These are phyloP conservation scores for Candida cerambycidarum DNA, from an alignment of 805 yeast genomes.

Conservation along the genomic window DNA sequence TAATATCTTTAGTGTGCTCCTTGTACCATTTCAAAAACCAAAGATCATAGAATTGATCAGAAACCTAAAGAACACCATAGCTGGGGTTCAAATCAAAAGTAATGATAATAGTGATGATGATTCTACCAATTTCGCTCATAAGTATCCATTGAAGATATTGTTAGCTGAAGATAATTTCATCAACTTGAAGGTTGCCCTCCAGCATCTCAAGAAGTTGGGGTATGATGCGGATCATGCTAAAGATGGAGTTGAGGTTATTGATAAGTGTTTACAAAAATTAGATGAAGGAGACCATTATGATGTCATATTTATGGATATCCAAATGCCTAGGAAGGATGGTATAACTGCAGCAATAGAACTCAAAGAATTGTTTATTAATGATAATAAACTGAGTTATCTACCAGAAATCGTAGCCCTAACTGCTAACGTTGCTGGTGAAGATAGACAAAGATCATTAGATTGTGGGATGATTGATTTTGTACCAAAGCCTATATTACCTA, in stretches of 20 bases:
- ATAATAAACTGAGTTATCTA: slow-evolving; percentile 17
- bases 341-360: slow-evolving; percentile 47
- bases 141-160: slow-evolving; percentile 45
- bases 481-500: slow-evolving; percentile 53
- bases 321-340: slow-evolving; percentile 59
- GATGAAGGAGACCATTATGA: slow-evolving; percentile 40
- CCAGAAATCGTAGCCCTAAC: slow-evolving; percentile 50
- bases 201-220: slow-evolving; percentile 49
- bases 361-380: slow-evolving; percentile 25
- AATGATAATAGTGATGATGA: neutral
- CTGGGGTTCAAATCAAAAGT: neutral
- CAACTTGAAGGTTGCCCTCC: slow-evolving; percentile 50
- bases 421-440: slow-evolving; percentile 57
- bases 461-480: slow-evolving; percentile 55
- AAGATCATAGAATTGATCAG: slow-evolving; percentile 19
- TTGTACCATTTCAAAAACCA: slow-evolving; percentile 29
- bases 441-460: slow-evolving; percentile 44
- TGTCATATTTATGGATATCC: slow-evolving; percentile 56
- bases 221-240: slow-evolving; percentile 52
- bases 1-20: slow-evolving; percentile 22
- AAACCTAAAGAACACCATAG: slow-evolving; percentile 3
- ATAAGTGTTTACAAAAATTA: slow-evolving; percentile 28
- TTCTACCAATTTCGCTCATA: slow-evolving; percentile 9
- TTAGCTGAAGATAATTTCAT: slow-evolving; percentile 57
- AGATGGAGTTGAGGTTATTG: slow-evolving; percentile 48